Evolutionary conservation across 2,329 filamentous ascomycete genomes (phyloP).

Genomic region (Talaromyces sp.): DNA sequence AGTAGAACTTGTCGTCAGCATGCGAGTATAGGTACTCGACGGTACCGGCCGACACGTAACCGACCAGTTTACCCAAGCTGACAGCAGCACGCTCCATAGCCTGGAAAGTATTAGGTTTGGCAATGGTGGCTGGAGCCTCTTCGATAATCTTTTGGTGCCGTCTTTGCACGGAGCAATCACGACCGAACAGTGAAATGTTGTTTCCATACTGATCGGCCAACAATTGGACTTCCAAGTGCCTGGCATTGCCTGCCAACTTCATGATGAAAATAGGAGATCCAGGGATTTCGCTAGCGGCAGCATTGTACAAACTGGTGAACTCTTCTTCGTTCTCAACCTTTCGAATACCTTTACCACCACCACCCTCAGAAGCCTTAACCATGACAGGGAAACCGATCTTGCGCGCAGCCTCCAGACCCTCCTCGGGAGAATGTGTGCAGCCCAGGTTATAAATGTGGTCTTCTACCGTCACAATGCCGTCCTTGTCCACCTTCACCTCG

Average conservation of each 20-base stretch:
- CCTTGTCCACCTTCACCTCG: constrained; percentile 68
- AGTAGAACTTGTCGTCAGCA: constrained; percentile 98
- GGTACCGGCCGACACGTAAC: constrained; percentile 97
- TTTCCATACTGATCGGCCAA: constrained; percentile 98
- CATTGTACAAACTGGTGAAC: constrained; percentile 86
- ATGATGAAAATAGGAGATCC: constrained; percentile 99
- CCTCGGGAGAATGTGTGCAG: constrained; percentile 83
- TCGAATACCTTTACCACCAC: constrained; percentile 98
- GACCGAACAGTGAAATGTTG: constrained; percentile 97
- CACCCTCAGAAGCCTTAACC: constrained; percentile 99
- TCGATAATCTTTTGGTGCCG: constrained; percentile 99
- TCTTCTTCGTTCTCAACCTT: constrained; percentile 83
- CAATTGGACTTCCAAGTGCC: constrained; percentile 95
- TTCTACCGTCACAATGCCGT: constrained; percentile 87
- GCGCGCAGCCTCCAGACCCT: constrained; percentile 80
- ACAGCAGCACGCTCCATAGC: constrained; percentile 97
- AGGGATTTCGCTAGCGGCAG: constrained; percentile 93
- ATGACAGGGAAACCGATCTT: constrained; percentile 98
- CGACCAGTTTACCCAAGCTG: constrained; percentile 85
- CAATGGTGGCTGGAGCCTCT: constrained; percentile 95
- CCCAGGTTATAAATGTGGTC: constrained; percentile 84
- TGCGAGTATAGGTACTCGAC: constrained; percentile 99
- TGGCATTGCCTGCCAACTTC: constrained; percentile 94
- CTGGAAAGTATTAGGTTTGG: constrained; percentile 81
- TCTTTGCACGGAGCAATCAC: constrained; percentile 97